Base-by-base conservation (phyloP, 768 basidiomycete species). In the Heimioporus sp. region DNA sequence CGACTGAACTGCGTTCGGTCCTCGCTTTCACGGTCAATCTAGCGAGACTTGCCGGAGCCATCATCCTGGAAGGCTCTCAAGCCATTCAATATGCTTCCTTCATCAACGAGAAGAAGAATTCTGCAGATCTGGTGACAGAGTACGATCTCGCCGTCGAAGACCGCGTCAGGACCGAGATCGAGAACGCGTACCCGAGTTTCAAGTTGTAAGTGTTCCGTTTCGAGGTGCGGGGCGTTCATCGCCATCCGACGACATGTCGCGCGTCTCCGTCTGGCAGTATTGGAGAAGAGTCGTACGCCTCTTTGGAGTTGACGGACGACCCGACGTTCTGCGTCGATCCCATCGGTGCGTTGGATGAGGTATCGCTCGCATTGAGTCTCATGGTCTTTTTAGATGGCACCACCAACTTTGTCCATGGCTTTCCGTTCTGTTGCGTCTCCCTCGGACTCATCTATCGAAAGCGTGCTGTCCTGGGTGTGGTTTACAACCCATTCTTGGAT, bases 321-420 rank as follows among this genome's bases (percentile, higher is more conserved):
- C 93, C 95, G 7, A 98, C 96, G 0, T 99, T 90, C 72, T 97
- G 96, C 62, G 90, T 95, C 34, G 95, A 97, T 69, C 95, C 95
- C 31, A 96, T 96, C 53, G 93, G 89, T 86, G 55, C 53, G 76
- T 55, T 9, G n/a, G 5, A 35, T 2, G 10, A 24, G 21, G 37
- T 11, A 43, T 16, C 17, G 11, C 21, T 11, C n/a, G 21, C 38
- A 15, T 7, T 6, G 8, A 39, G 15, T 20, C 44, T 31, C 21
- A 24, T 21, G n/a, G 15, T 17, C 0, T 19, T 10, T 21, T n/a
- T 59, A 90, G 88, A 90, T 64, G 89, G 91, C 7, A 92, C 90
- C 1, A 92, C 91, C 42, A 94, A 94, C 70, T 90, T 92, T 65
- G 76, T 90, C 24, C 87, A 90, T 60, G 83, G 86, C 24, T 90